Percentiles rank a stretch among this genome's conserved stretches.
These are phyloP conservation scores for Ophiobolus disseminans DNA, from an alignment of 2,329 filamentous ascomycete genomes.

Conservation along the genomic window DNA sequence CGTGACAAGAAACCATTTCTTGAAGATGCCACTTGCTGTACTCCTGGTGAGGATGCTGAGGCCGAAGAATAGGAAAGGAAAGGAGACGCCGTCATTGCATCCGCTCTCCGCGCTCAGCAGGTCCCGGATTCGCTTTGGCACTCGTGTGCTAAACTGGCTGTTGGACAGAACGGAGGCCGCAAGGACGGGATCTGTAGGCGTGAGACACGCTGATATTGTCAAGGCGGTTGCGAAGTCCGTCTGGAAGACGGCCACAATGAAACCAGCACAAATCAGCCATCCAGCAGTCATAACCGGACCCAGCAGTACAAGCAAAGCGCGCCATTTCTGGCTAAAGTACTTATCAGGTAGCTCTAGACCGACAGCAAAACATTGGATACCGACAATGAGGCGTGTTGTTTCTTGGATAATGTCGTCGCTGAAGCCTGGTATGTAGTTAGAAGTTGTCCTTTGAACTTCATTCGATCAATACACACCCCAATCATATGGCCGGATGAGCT, in stretches of 20 bases:
- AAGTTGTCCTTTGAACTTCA: not conserved
- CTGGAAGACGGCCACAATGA: slow-evolving; percentile 57
- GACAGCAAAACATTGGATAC: slow-evolving; percentile 52
- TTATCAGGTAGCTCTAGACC: slow-evolving; percentile 49
- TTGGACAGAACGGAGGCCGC: slow-evolving; percentile 62
- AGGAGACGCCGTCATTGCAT: slow-evolving; percentile 64
- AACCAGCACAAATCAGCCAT: slow-evolving; percentile 56
- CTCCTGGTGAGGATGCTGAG: slow-evolving; percentile 54
- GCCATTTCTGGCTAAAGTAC: slow-evolving; percentile 61
- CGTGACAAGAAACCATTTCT: slow-evolving; percentile 62
- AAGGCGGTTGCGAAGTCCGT: slow-evolving; percentile 56
- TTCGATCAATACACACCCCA: slow-evolving; percentile 42
- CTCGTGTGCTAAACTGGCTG: slow-evolving; percentile 59
- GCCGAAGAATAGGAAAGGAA: slow-evolving; percentile 64
- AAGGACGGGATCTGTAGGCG: slow-evolving; percentile 64
- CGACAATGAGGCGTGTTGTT: slow-evolving; percentile 55
- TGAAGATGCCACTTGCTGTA: slow-evolving; percentile 51
- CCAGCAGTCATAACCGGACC: slow-evolving; percentile 61
- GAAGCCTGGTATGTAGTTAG: slow-evolving; percentile 13
- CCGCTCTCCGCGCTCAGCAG: slow-evolving; percentile 62
- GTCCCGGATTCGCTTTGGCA: slow-evolving; percentile 60
- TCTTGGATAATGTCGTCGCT: slow-evolving; percentile 52
- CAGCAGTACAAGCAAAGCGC: slow-evolving; percentile 57
- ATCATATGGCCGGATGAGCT: slow-evolving; percentile 48
- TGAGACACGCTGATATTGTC: slow-evolving; percentile 62